Conservation (phyloP, 1,284 basidiomycete genomes). For the Tylopilus orsonianus region DNA sequence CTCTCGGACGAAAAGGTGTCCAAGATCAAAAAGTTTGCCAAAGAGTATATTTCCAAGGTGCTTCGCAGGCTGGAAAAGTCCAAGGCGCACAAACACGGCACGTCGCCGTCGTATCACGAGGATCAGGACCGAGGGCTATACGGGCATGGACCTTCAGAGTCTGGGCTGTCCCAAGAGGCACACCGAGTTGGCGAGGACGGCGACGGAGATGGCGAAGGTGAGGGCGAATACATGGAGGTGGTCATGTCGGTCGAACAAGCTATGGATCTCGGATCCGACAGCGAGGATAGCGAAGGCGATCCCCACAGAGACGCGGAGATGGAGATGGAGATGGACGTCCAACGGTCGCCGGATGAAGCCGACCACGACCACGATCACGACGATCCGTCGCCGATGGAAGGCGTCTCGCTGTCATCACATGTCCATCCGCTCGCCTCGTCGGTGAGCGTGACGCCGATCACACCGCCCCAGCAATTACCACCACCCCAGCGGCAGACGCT, state of each 20-base stretch:
- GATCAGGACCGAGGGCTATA: slow-evolving; percentile 8
- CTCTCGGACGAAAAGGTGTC: slow-evolving; percentile 70
- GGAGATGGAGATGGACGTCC: slow-evolving; percentile 29
- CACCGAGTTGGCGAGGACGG: slow-evolving; percentile 11
- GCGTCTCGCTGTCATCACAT: slow-evolving; percentile 28
- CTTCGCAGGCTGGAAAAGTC: slow-evolving; percentile 63
- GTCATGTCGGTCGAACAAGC: slow-evolving; percentile 51
- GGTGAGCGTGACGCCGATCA: slow-evolving; percentile 34
- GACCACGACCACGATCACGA: slow-evolving; percentile 15
- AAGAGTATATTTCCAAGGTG: slow-evolving; percentile 80
- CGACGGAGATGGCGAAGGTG: slow-evolving; percentile 25
- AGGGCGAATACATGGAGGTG: slow-evolving; percentile 34
- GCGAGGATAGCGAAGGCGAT: slow-evolving; percentile 29
- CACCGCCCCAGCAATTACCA: slow-evolving; percentile 28
- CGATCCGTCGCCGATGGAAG: slow-evolving; percentile 35
- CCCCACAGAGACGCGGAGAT: no score
- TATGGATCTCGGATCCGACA: slow-evolving; percentile 48
- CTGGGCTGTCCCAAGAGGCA: slow-evolving; percentile 29
- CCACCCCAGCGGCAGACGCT: slow-evolving; percentile 16
- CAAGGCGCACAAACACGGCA: slow-evolving; percentile 22
- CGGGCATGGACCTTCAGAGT: slow-evolving; percentile 18
- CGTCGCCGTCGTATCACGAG: slow-evolving; percentile 19
- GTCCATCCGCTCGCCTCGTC: slow-evolving; percentile 25
- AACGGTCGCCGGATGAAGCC: slow-evolving; percentile 31
- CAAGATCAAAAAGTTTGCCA: slow-evolving; percentile 94